Evolutionary conservation across 306 rosid genomes (phyloP).

Genomic region (Cicer arietinum): DNA sequence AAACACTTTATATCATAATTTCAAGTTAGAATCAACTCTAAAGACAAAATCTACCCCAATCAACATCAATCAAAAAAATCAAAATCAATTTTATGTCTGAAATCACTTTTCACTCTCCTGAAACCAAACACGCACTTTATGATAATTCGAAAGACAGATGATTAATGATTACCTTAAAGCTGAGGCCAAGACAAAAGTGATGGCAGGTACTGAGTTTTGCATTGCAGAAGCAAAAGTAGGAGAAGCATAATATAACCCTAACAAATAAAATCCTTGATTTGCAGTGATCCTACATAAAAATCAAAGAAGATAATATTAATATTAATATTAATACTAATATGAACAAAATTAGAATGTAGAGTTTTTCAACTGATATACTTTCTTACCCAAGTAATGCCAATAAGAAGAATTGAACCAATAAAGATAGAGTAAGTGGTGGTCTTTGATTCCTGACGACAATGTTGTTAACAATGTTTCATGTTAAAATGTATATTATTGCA

Average conservation of each 20-base stretch:
- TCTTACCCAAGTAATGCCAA: constrained; percentile 76
- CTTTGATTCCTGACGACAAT: too few species aligned
- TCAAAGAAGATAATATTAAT: constrained; percentile 17
- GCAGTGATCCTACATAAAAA: constrained; percentile 62
- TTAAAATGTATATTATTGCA: too few species aligned
- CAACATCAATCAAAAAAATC: too few species aligned
- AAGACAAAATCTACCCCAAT: too few species aligned
- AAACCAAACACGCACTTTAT: too few species aligned
- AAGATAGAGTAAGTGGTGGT: too few species aligned
- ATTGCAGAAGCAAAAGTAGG: constrained; percentile 85
- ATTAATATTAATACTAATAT: neutral
- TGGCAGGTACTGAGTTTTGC: constrained; percentile 78
- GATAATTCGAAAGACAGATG: neutral
- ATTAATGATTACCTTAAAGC: constrained; percentile 57
- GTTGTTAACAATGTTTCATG: too few species aligned
- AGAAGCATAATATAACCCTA: constrained; percentile 71
- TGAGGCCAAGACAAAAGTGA: constrained; percentile 70
- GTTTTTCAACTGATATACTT: neutral
- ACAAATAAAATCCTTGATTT: constrained; percentile 75
- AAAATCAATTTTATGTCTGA: too few species aligned
- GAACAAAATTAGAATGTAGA: too few species aligned
- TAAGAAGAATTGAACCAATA: constrained; percentile 36
- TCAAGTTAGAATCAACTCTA: too few species aligned
- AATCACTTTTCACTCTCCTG: too few species aligned
- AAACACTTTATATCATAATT: too few species aligned